Base-by-base conservation (phyloP, 2,329 filamentous ascomycete species). In the Ophiocordyceps camponoti-leonardi region DNA sequence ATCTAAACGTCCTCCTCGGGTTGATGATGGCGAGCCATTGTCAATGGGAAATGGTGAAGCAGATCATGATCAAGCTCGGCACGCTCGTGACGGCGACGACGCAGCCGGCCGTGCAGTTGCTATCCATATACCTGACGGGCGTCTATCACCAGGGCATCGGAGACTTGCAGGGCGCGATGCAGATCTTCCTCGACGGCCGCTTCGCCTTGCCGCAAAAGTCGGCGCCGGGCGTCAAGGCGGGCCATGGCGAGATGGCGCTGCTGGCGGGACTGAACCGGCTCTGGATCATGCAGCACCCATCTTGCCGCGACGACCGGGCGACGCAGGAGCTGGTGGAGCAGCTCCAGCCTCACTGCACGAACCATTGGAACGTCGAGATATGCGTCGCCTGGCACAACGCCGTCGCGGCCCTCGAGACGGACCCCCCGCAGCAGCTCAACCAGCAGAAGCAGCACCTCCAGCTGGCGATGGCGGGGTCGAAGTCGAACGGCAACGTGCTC, bases 381-480 rank as follows among this genome's bases (percentile, higher is more conserved):
- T 74, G 77, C 50, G 81, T 83, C 30, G 85, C 85, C 1, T 90
- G 82, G 66, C 77, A 83, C 55, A 72, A 94, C 12, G 72, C 90
- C 47, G 73, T 79, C 51, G 82, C 86, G 6, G 77, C 81, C 2
- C 72, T 83, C 6, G 65, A 72, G 43, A 77, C 75, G 1, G 69
- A 73, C 56, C 81, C 67, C 58, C 76, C 64, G 53, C 74, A 69
- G 44, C 75, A 81, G 23, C 81, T 92, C 49, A 79, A 85, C 48
- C 76, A 82, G 49, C 80, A 83, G 46, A 95, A 94, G 62, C 75
- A 81, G 39, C 78, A 82, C 55, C 80, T 95, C 45, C 79, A 85
- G 49, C 70, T 72, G 37, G 83, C 86, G 2, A 72, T 94, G 40
- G 72, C 73, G 37, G 76, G 78, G 3, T 81, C 84, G 13, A 81